Evolutionary conservation across 2,329 filamentous ascomycete genomes (phyloP).

Genomic region (Curvularia spicifera): DNA sequence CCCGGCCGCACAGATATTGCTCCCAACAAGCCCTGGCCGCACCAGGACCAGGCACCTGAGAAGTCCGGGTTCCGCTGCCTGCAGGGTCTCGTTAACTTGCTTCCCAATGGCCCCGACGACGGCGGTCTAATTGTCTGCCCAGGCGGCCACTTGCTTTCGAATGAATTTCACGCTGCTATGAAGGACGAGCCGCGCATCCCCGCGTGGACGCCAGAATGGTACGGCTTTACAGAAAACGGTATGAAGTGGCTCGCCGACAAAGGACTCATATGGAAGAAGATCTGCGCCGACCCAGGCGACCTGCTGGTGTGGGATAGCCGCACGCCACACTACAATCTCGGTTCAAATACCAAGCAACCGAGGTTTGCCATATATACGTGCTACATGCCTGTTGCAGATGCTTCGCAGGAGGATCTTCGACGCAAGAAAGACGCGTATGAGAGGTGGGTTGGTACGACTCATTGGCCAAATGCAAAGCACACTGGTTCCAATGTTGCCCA

Average conservation of each 20-base stretch:
- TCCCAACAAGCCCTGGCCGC: slow-evolving; percentile 44
- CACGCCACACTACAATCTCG: slow-evolving; percentile 47
- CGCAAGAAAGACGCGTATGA: slow-evolving; percentile 40
- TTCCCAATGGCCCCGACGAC: slow-evolving; percentile 47
- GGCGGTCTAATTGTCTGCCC: slow-evolving; percentile 48
- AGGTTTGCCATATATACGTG: slow-evolving; percentile 46
- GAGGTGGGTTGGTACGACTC: slow-evolving; percentile 36
- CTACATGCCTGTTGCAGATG: slow-evolving; percentile 47
- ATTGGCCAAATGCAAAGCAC: slow-evolving; percentile 47
- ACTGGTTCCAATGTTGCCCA: slow-evolving; percentile 44
- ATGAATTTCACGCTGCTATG: slow-evolving; percentile 40
- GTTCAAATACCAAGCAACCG: slow-evolving; percentile 34
- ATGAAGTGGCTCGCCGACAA: slow-evolving; percentile 53
- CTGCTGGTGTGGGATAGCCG: slow-evolving; percentile 54
- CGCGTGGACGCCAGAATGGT: slow-evolving; percentile 45
- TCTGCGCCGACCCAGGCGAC: slow-evolving; percentile 53
- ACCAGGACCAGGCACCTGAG: slow-evolving; percentile 38
- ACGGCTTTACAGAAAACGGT: slow-evolving; percentile 40
- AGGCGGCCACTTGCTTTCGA: slow-evolving; percentile 39
- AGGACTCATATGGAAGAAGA: slow-evolving; percentile 50
- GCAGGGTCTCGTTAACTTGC: slow-evolving; percentile 59
- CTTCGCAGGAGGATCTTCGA: slow-evolving; percentile 42
- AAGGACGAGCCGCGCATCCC: slow-evolving; percentile 37
- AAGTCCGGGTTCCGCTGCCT: slow-evolving; percentile 59
- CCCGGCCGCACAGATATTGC: slow-evolving; percentile 37